Percentiles rank a stretch among this genome's conserved stretches.
Evolutionary conservation across 331 rosid genomes (phyloP).

Genomic region (Malus hybrid): DNA sequence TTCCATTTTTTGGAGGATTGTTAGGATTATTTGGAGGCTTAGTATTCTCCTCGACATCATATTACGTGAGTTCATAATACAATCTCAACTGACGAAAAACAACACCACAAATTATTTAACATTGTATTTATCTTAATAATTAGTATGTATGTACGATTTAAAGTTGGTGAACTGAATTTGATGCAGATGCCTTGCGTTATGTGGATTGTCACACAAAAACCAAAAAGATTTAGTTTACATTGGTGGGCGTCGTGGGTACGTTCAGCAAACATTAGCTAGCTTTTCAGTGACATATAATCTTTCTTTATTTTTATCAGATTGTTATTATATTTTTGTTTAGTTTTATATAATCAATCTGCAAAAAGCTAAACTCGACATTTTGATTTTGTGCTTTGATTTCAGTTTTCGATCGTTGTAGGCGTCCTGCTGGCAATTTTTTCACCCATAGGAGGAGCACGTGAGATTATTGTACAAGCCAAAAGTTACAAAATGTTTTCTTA

Average conservation of each 20-base stretch:
- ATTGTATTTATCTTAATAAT: neutral
- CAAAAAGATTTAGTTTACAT: slow-evolving; percentile 34
- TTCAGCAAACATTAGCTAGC: neutral
- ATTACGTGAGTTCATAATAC: slow-evolving; percentile 32
- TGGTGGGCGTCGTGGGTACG: slow-evolving; percentile 41
- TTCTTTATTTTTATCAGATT: too few species aligned
- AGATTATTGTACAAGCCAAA: slow-evolving; percentile 36
- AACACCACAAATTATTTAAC: neutral
- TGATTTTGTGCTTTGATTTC: neutral
- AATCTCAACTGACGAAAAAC: neutral
- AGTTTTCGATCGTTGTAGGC: slow-evolving; percentile 26
- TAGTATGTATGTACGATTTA: neutral
- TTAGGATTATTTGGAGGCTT: slow-evolving; percentile 72
- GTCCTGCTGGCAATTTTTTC: slow-evolving; percentile 24
- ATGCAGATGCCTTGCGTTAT: slow-evolving; percentile 33
- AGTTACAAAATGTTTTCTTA: slow-evolving; percentile 38
- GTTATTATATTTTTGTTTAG: too few species aligned
- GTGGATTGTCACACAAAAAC: slow-evolving; percentile 37
- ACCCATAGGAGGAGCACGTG: slow-evolving; percentile 54
- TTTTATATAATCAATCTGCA: too few species aligned
- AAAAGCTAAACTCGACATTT: too few species aligned
- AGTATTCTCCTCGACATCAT: slow-evolving; percentile 59
- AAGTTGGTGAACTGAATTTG: neutral
- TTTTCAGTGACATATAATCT: neutral
- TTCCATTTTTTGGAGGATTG: slow-evolving; percentile 77